Conservation (phyloP, 805 yeast species). For the Yamadazyma endophytica region DNA sequence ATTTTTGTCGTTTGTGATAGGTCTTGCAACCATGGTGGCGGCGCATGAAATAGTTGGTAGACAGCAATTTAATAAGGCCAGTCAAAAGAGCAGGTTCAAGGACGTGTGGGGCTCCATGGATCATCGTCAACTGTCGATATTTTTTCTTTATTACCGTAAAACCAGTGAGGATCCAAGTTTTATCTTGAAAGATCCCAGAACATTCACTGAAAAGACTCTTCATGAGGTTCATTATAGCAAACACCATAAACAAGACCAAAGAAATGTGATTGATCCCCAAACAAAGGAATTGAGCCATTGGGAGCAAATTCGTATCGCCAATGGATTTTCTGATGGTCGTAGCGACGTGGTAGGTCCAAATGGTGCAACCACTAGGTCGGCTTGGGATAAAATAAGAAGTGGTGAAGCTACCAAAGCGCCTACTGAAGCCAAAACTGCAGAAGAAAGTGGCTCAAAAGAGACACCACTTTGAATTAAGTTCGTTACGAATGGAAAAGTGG, state of each 20-base stretch:
- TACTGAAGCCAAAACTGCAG: too few species aligned
- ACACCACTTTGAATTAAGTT: too few species aligned
- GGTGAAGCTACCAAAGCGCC: too few species aligned
- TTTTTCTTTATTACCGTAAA: slow-evolving; percentile 45
- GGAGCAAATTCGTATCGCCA: slow-evolving; percentile 32
- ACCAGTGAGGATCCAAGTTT: slow-evolving; percentile 49
- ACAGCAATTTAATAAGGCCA: slow-evolving; percentile 15
- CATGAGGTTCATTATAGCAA: slow-evolving; percentile 29
- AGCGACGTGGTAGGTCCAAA: background rate
- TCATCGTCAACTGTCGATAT: slow-evolving; percentile 30
- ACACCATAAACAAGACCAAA: slow-evolving; percentile 3
- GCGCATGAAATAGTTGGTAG: slow-evolving; percentile 22
- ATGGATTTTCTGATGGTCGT: slow-evolving; percentile 9
- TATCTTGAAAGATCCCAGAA: slow-evolving; percentile 54
- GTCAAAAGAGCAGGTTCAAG: slow-evolving; percentile 13
- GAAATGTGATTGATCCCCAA: slow-evolving; percentile 1
- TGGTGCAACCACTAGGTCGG: slow-evolving; percentile 1
- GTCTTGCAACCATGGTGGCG: slow-evolving; percentile 21
- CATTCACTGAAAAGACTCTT: slow-evolving; percentile 18
- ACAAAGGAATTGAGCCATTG: slow-evolving; percentile 17
- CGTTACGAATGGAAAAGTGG: too few species aligned
- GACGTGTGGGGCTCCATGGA: slow-evolving; percentile 36
- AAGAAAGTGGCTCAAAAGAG: too few species aligned
- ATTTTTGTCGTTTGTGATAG: slow-evolving; percentile 27
- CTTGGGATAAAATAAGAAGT: slow-evolving; percentile 1